Evolutionary conservation across 768 basidiomycete genomes (phyloP).

Genomic region (Boletus rubescentipes): DNA sequence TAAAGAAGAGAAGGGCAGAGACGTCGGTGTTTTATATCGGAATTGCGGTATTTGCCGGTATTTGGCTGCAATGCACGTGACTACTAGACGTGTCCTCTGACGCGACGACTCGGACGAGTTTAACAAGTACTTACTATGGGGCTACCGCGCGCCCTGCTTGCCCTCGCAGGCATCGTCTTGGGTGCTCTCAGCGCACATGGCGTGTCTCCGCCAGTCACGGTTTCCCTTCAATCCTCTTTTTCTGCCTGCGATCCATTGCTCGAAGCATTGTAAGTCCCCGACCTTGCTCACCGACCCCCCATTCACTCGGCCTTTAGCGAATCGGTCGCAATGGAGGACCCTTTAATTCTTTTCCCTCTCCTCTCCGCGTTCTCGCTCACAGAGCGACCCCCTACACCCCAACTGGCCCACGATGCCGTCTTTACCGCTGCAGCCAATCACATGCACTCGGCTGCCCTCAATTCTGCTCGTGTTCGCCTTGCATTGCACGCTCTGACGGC

Average conservation of each 20-base stretch:
- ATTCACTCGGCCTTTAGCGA: constrained; percentile 55
- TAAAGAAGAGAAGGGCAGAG: neutral
- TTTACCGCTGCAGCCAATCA: constrained; percentile 43
- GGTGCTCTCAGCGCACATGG: constrained; percentile 15
- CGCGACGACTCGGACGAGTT: neutral
- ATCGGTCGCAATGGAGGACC: constrained; percentile 71
- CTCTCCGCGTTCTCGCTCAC: constrained; percentile 60
- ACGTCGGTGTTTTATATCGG: constrained; percentile 10
- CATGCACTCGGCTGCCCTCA: constrained; percentile 46
- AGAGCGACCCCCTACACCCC: constrained; percentile 36
- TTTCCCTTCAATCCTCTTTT: constrained; percentile 32
- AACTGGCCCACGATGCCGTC: constrained; percentile 45
- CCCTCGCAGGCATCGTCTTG: constrained; percentile 17
- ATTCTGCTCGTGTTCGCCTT: constrained; percentile 67
- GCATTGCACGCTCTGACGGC: constrained; percentile 78
- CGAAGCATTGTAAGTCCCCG: constrained; percentile 29
- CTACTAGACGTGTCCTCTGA: constrained; percentile 7
- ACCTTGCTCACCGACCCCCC: neutral
- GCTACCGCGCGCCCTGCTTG: constrained; percentile 14
- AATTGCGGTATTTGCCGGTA: constrained; percentile 17
- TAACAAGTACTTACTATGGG: constrained; percentile 9
- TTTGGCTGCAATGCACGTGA: constrained; percentile 26
- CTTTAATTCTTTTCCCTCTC: constrained; percentile 72
- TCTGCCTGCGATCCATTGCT: constrained; percentile 26
- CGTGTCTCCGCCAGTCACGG: constrained; percentile 31